Base-by-base conservation (phyloP, 306 rosid species). In the Cucurbita moschata region DNA sequence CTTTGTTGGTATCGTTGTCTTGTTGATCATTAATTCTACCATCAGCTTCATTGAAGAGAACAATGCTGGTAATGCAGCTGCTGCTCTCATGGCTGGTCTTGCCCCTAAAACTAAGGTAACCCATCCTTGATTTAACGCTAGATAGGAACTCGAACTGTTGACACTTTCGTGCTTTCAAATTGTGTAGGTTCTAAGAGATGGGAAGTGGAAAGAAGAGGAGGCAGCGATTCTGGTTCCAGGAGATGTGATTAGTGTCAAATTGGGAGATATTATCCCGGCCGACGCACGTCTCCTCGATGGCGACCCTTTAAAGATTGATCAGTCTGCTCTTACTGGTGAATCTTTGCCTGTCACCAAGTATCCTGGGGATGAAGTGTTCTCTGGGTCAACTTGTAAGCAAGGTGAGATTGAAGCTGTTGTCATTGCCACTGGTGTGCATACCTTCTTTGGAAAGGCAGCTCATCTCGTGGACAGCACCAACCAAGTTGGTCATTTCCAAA, bases 401-500 rank as follows among this genome's bases (percentile, higher is more conserved):
- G 98, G 98, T 57, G 98, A 92, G 83, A 80, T 92, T 13, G 96
- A 92, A 80, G 98, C 98, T 42, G 80, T 92, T 78, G 96, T 92
- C 21, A 90, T 92, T 18, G 98, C 98, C 76, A 92, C 98, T 3
- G 98, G 98, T 44, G 96, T 92, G 55, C 96, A 92, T 23, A 88
- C 98, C 74, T 90, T 92, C 85, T 92, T 92, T 44, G 98, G 98
- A 53, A 92, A 90, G 82, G 98, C 98, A 23, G 98, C 98, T 49
- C 96, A 92, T 74, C 94, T 92, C 82, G 98, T 92, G 11, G 96
- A 92, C 12, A 92, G 82, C 87, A 92, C 98, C 83, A 92, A 92
- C 89, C 94, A 87, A 80, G 89, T 88, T 81, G 98, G 98, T 69
- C 98, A 92, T 82, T 92, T 92, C 86, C 98, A 90, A 78, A 75